These are phyloP conservation scores for Penicillium polonicum DNA, from an alignment of 2,329 filamentous ascomycete genomes.

Conservation along the genomic window DNA sequence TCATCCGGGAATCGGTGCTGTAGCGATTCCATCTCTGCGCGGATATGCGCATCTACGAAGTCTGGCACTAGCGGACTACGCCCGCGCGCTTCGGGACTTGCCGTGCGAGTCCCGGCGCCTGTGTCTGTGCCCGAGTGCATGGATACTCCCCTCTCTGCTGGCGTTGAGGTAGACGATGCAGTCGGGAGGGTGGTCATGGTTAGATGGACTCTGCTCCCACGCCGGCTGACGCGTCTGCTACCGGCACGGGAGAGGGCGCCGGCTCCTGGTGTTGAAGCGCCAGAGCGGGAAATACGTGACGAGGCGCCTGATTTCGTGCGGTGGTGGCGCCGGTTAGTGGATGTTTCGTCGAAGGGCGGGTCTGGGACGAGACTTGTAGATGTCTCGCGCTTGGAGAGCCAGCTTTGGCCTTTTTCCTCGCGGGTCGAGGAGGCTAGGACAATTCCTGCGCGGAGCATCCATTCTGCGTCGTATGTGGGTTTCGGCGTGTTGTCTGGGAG, in stretches of 20 bases:
- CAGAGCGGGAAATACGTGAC: slow-evolving; percentile 34
- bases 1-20: slow-evolving; percentile 24
- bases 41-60: slow-evolving; percentile 49
- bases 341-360: slow-evolving; percentile 33
- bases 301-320: slow-evolving; percentile 27
- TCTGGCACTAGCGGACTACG: slow-evolving; percentile 42
- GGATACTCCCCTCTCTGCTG: background rate
- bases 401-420: slow-evolving; percentile 63
- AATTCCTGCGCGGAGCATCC: slow-evolving; percentile 59
- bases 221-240: slow-evolving; percentile 34
- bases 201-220: slow-evolving; percentile 29
- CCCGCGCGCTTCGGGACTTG: slow-evolving; percentile 18
- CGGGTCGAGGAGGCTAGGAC: slow-evolving; percentile 57
- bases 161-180: slow-evolving; percentile 2
- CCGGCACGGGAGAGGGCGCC: slow-evolving; percentile 28
- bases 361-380: slow-evolving; percentile 53
- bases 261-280: slow-evolving; percentile 36
- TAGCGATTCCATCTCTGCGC: slow-evolving; percentile 40
- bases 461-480: slow-evolving; percentile 49
- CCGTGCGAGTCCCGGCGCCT: background rate
- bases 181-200: slow-evolving; percentile 34
- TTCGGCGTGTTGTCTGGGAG: slow-evolving; percentile 5
- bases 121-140: slow-evolving; percentile 1
- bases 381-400: slow-evolving; percentile 57
- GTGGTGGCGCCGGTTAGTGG: slow-evolving; percentile 23